Conservation (phyloP, 2,329 filamentous ascomycete genomes). For the Polytolypa hystricis region DNA sequence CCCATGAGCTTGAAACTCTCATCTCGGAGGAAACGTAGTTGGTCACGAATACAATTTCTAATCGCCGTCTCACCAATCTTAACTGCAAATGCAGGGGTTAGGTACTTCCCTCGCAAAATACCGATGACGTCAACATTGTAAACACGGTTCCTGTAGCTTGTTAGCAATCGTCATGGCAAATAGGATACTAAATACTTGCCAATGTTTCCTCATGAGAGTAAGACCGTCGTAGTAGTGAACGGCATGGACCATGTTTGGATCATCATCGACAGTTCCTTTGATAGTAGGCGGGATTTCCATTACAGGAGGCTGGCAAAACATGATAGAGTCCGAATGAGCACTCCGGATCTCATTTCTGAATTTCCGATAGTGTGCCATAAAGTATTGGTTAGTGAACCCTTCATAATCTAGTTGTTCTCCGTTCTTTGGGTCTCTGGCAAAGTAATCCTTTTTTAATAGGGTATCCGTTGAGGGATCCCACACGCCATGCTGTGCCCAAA, state of each 20-base stretch:
- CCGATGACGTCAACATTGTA: conserved; percentile 98
- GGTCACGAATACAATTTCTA: conserved; percentile 81
- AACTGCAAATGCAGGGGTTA: conserved; percentile 80
- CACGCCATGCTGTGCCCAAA: conserved; percentile 94
- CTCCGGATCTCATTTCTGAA: conserved; percentile 64
- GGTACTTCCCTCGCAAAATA: conserved; percentile 76
- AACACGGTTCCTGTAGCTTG: conserved; percentile 56
- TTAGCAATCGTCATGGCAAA: conserved; percentile 6
- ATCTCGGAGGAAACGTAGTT: conserved; percentile 68
- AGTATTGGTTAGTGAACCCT: conserved; percentile 82
- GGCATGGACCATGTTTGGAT: conserved; percentile 80
- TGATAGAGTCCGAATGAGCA: conserved; percentile 67
- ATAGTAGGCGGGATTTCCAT: conserved; percentile 82
- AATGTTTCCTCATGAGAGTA: conserved; percentile 94
- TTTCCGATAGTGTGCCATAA: conserved; percentile 71
- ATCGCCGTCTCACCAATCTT: conserved; percentile 90
- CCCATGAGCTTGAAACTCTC: conserved; percentile 86
- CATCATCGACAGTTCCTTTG: conserved; percentile 79
- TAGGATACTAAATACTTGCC: conserved; percentile 38
- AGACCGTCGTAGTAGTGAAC: conserved; percentile 96
- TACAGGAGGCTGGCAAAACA: conserved; percentile 85
- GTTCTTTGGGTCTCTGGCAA: conserved; percentile 63
- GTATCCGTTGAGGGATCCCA: conserved; percentile 77
- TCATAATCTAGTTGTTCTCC: conserved; percentile 68
- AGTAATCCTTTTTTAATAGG: conserved; percentile 77